Base-by-base conservation (phyloP, 345 rosid species). In the Lumnitzera racemosa region DNA sequence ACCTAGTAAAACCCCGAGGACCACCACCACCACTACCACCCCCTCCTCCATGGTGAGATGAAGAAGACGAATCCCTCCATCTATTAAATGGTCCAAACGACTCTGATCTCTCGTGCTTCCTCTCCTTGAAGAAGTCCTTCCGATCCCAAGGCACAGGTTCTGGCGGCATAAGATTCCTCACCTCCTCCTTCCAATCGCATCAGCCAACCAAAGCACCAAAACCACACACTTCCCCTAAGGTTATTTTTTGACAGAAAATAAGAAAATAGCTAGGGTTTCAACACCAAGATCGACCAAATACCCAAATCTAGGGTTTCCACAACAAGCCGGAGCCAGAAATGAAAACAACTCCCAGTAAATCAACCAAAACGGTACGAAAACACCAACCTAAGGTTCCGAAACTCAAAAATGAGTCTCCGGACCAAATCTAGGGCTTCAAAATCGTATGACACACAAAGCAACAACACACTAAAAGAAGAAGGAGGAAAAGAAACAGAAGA, bases 61-160 rank as follows among this genome's bases (percentile, higher is more conserved):
- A 74, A 8, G 83, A 64, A 15, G 90, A 67, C 24, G 83, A 71
- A 53, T 77, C 91, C 65, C 91, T 83, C 99, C 96, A 95, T 80
- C 98, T 76, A 23, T 78, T 76, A 41, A 70, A 57, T 10, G 83
- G 60, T 67, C 81, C 86, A 55, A 78, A 72, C 27, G 74, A 76
- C 49, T 83, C 87, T 56, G 82, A 78, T 81, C 95, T 79, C 24
- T 88, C 96, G 82, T 81, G 80, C 87, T 86, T 88, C 88, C 95
- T 79, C 74, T 86, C 94, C 81, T 78, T 85, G 65, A 74, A 78
- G 72, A 83, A 81, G 65, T 86, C 96, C 73, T 87, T 90, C 83
- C 95, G 95, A 80, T 88, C 96, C 90, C 80, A 87, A 60, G 92
- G 85, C 69, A 76, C 79, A 73, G 92, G 88, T 79, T 94, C 95